Conservation (phyloP, 2,329 filamentous ascomycete genomes). For the Fusarium sarcochroum region DNA sequence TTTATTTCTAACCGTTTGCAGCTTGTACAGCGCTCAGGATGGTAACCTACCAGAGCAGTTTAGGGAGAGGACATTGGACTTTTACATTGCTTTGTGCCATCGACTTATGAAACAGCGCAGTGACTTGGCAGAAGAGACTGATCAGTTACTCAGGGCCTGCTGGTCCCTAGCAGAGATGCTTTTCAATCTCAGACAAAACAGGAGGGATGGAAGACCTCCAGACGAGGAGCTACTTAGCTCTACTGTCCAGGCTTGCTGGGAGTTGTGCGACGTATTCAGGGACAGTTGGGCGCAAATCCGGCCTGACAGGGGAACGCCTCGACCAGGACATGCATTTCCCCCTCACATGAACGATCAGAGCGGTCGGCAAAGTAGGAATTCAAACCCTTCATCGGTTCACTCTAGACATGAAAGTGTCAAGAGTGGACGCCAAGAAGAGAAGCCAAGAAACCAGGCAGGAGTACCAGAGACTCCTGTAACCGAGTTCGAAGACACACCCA, state of each 20-base stretch:
- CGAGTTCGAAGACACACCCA: conserved; percentile 91
- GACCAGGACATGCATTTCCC: conserved; percentile 84
- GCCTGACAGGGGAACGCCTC: conserved; percentile 87
- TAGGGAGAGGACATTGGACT: conserved; percentile 89
- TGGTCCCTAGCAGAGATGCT: conserved; percentile 95
- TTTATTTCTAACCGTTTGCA: conserved; percentile 53
- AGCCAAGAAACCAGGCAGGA: conserved; percentile 61
- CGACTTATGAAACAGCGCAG: conserved; percentile 95
- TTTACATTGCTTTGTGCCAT: conserved; percentile 94
- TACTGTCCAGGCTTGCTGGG: conserved; percentile 94
- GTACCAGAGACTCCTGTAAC: conserved; percentile 93
- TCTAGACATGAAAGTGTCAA: conserved; percentile 69
- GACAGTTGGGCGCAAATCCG: conserved; percentile 92
- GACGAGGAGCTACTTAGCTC: conserved; percentile 90
- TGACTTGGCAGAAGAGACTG: conserved; percentile 83
- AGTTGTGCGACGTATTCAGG: conserved; percentile 92
- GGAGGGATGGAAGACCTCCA: conserved; percentile 77
- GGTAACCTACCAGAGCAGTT: conserved; percentile 85
- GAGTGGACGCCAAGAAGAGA: conserved; percentile 61
- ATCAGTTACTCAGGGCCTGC: conserved; percentile 86
- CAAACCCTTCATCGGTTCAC: conserved; percentile 64
- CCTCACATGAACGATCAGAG: conserved; percentile 64
- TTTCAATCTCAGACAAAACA: conserved; percentile 88
- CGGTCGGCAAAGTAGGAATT: conserved; percentile 64
- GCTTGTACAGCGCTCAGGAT: conserved; percentile 91